phyloP scores from a whole-genome alignment of 768 basidiomycete genomes.

The Ramaria rubella region DNA sequence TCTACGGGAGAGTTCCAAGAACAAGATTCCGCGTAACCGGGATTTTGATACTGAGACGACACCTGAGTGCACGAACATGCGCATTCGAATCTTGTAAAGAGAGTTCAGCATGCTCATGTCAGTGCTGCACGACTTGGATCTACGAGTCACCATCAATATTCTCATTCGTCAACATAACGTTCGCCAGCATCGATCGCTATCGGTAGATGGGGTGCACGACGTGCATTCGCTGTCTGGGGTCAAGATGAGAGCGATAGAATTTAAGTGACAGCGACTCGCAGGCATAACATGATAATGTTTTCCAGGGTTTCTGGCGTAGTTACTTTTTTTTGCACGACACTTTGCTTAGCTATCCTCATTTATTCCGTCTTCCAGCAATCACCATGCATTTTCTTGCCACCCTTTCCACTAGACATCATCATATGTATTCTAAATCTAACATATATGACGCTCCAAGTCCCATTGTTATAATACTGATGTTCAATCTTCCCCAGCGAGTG shows the following conservation, averaged over 20 bases:
- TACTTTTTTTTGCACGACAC: too few relatives aligned
- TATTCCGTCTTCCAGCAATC: too few relatives aligned
- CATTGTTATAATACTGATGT: too few relatives aligned
- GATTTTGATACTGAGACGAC: conserved; percentile 61
- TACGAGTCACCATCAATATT: conserved; percentile 14
- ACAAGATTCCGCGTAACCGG: conserved; percentile 54
- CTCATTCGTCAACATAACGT: background rate
- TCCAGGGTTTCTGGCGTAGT: too few relatives aligned
- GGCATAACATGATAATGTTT: background rate
- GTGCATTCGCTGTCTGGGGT: conserved; percentile 81
- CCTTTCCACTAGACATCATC: too few relatives aligned
- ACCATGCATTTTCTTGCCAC: too few relatives aligned
- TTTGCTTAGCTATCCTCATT: too few relatives aligned
- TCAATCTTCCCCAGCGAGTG: conserved; percentile 25
- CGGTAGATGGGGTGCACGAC: conserved; percentile 23
- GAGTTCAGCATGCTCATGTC: conserved; percentile 3
- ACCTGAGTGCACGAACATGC: conserved; percentile 36
- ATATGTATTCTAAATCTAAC: background rate
- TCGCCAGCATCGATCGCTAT: conserved; percentile 15
- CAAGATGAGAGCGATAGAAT: conserved; percentile 86
- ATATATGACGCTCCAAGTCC: background rate
- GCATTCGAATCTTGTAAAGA: conserved; percentile 8
- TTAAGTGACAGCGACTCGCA: conserved; percentile 60
- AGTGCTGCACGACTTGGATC: conserved; percentile 13
- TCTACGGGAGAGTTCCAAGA: conserved; percentile 37